Conservation (phyloP, 495 filamentous ascomycete genomes). For the Cenococcum geophilum region DNA sequence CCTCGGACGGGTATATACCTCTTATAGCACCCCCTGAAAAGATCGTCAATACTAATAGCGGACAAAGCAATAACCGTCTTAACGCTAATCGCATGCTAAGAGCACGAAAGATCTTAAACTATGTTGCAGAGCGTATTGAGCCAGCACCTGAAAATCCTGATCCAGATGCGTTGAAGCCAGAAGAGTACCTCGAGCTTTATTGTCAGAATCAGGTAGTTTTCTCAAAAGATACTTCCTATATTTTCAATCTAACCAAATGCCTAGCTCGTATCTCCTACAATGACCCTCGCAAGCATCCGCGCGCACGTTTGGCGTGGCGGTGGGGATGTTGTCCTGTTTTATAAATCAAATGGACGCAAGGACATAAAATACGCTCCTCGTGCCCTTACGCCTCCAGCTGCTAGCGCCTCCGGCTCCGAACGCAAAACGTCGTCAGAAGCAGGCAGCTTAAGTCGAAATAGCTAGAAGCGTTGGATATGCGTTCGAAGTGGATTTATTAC, state of each 20-base stretch:
- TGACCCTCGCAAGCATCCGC: slow-evolving; percentile 87
- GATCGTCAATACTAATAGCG: slow-evolving; percentile 25
- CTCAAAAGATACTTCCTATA: slow-evolving; percentile 3
- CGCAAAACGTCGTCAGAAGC: slow-evolving; percentile 24
- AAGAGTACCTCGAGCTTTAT: slow-evolving; percentile 89
- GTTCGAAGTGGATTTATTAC: neutral
- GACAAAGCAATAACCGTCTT: slow-evolving; percentile 67
- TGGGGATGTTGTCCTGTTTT: slow-evolving; percentile 81
- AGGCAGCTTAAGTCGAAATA: slow-evolving; percentile 15
- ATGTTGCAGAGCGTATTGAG: slow-evolving; percentile 88
- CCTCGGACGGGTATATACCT: slow-evolving; percentile 36
- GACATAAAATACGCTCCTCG: slow-evolving; percentile 32
- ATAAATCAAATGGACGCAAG: slow-evolving; percentile 83
- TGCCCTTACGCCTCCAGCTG: slow-evolving; percentile 12
- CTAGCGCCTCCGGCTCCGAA: slow-evolving; percentile 24
- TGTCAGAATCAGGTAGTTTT: slow-evolving; percentile 78
- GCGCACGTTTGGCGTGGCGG: slow-evolving; percentile 88
- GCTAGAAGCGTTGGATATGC: neutral
- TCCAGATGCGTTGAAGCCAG: slow-evolving; percentile 62
- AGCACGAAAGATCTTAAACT: slow-evolving; percentile 88
- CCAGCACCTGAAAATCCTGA: slow-evolving; percentile 45
- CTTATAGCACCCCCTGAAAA: slow-evolving; percentile 22
- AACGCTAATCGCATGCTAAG: slow-evolving; percentile 97
- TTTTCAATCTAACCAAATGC: slow-evolving; percentile 1
- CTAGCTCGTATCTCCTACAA: slow-evolving; percentile 52